A percentile compares a stretch with the other conserved stretches of the same genome.
Evolutionary conservation across 306 rosid species (phyloP).

Genomic region (Fragaria vesca): DNA sequence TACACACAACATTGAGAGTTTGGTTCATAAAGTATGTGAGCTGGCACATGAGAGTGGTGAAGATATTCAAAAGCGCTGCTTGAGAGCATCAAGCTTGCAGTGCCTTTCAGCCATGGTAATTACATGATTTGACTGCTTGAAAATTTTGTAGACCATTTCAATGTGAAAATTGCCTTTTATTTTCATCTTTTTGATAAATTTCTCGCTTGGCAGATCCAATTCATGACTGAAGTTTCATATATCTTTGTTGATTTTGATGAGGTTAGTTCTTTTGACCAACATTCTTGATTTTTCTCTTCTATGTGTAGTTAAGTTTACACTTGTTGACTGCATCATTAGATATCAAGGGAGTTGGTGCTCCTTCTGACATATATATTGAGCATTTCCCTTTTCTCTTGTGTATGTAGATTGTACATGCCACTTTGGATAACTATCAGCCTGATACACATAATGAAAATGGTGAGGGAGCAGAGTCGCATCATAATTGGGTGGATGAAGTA

Average conservation of each 20-base stretch:
- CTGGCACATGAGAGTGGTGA: slow-evolving; percentile 64
- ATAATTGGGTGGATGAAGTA: slow-evolving; percentile 97
- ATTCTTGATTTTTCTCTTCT: not conserved
- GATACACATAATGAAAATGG: slow-evolving; percentile 42
- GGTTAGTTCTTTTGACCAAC: slow-evolving; percentile 45
- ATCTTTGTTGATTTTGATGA: slow-evolving; percentile 78
- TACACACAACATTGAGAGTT: slow-evolving; percentile 69
- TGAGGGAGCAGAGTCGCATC: slow-evolving; percentile 55
- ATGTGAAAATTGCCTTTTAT: not conserved
- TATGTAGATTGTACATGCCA: slow-evolving; percentile 69
- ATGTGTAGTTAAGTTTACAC: not conserved
- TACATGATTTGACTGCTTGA: not conserved
- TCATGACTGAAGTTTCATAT: slow-evolving; percentile 80
- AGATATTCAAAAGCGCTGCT: slow-evolving; percentile 45
- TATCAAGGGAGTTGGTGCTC: not conserved
- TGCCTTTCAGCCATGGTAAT: slow-evolving; percentile 97
- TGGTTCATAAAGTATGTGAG: slow-evolving; percentile 69
- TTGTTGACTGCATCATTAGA: not conserved
- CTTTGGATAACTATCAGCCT: slow-evolving; percentile 67
- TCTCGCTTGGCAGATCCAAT: slow-evolving; percentile 71
- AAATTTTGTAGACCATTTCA: not conserved
- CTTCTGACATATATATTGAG: not conserved
- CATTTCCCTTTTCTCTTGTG: slow-evolving; percentile 8
- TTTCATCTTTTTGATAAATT: slow-evolving; percentile 20
- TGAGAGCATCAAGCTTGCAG: slow-evolving; percentile 94